Evolutionary conservation across 2,329 filamentous ascomycete species (phyloP), one percentile per base, ranked within the genome.

Genomic region (Xylaria sp.): DNA sequence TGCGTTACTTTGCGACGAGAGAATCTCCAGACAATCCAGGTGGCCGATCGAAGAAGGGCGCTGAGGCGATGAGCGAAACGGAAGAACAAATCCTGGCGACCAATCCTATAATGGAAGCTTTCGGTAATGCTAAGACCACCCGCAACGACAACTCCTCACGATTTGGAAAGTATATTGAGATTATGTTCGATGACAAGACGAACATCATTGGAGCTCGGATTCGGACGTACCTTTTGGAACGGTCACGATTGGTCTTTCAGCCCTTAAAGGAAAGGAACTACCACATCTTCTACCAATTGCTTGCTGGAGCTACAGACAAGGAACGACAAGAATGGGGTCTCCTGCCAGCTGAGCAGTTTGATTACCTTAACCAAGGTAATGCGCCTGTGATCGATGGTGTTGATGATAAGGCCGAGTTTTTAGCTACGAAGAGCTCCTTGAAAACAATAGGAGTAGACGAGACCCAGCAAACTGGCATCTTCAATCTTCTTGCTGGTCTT

Each of bases 111-210:
- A 99, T 99, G 95, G 95, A 99, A 86, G 94, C 95, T 35, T 99
- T 99, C 75, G 95, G 95, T 77, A 99, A 99, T 82, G 95, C 95
- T 57, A 99, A 99, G 82, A 99, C 95, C n/a, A 99, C 95, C 11
- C 87, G 95, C 77, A 99, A 99, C 81, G 95, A 99, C 80, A 99
- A 99, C 80, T 99, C 95, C 46, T 99, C 95, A 43, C 88, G 95
- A 74, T 99, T 99, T 79, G 95, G 95, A 77, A 99, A 99, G 84
- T 99, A 99, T 78, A 98, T 99, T 72, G 95, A 99, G 81, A 99
- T 99, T 76, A 94, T 98, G 92, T 99, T 99, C 78, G 94, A 98
- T 80, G 87, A 92, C 67, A 87, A 90, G 73, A 97, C 92, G 66
- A 95, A 96, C 76, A 99, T 99, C 72, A 97, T 98, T 74, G 95